Percentiles rank a stretch among this genome's conserved stretches.
phyloP scores from a whole-genome alignment of 495 filamentous ascomycete species.

The Aspergillus bertholletiae region DNA sequence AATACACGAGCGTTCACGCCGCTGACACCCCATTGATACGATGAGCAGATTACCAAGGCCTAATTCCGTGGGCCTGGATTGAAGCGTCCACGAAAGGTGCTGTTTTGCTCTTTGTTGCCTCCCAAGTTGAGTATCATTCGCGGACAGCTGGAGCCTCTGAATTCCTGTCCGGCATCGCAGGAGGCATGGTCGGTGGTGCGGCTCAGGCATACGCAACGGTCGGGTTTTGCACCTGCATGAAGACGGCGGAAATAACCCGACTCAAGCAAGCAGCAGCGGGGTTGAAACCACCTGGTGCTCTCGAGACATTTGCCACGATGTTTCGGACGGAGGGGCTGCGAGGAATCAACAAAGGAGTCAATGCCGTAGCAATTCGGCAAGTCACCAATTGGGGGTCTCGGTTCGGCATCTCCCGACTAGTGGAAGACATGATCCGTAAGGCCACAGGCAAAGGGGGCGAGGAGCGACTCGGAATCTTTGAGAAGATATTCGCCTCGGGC shows the following conservation, averaged over 20 bases:
- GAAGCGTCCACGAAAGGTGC: slow-evolving; percentile 15
- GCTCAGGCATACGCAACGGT: slow-evolving; percentile 12
- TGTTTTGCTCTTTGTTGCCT: slow-evolving; percentile 7
- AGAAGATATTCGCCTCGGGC: slow-evolving; percentile 17
- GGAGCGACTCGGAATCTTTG: slow-evolving; percentile 6
- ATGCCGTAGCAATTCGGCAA: slow-evolving; percentile 13
- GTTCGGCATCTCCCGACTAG: slow-evolving; percentile 17
- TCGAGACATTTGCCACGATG: slow-evolving; percentile 4
- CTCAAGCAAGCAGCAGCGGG: slow-evolving; percentile 1
- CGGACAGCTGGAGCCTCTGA: neutral
- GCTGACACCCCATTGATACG: neutral
- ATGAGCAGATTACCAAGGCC: slow-evolving; percentile 9
- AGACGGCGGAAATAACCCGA: slow-evolving; percentile 11
- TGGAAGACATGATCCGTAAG: slow-evolving; percentile 10
- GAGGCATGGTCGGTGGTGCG: slow-evolving; percentile 11
- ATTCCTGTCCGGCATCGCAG: slow-evolving; percentile 3
- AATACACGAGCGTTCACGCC: neutral
- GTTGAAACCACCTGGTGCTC: slow-evolving; percentile 1
- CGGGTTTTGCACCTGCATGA: slow-evolving; percentile 16
- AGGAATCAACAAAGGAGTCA: slow-evolving; percentile 11
- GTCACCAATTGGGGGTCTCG: slow-evolving; percentile 14
- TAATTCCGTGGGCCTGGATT: slow-evolving; percentile 16
- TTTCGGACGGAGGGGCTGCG: slow-evolving; percentile 1
- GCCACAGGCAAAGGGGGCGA: slow-evolving; percentile 3
- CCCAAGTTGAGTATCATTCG: slow-evolving; percentile 11